Evolutionary conservation across 2,329 filamentous ascomycete species (phyloP).

Genomic region (Fusarium mexicanum): DNA sequence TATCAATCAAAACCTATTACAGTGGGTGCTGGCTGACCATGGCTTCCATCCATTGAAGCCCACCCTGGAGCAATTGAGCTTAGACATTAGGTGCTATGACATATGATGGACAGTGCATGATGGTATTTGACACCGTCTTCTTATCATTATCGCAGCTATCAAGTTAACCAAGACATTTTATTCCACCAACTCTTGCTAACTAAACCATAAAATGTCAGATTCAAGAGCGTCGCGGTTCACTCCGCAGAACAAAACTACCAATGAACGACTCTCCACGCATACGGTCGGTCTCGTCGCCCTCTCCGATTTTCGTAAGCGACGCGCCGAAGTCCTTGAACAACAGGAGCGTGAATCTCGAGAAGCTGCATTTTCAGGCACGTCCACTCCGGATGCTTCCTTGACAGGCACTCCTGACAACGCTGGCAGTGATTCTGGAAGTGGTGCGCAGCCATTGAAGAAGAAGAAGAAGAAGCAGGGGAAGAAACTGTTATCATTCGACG

Average conservation of each 20-base stretch:
- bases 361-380: slow-evolving; percentile 57
- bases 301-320: slow-evolving; percentile 94
- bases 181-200: background rate
- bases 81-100: background rate
- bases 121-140: background rate
- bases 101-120: background rate
- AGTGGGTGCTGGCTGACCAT: background rate
- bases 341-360: slow-evolving; percentile 85
- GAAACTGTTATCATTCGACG: slow-evolving; percentile 70
- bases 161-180: background rate
- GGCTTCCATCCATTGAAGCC: background rate
- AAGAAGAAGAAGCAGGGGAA: slow-evolving; percentile 57
- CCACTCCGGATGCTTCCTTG: slow-evolving; percentile 60
- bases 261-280: slow-evolving; percentile 83
- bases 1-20: background rate
- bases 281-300: slow-evolving; percentile 92
- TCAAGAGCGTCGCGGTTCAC: slow-evolving; percentile 70
- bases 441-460: slow-evolving; percentile 38
- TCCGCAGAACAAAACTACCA: slow-evolving; percentile 77
- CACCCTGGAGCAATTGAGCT: background rate
- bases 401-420: slow-evolving; percentile 59
- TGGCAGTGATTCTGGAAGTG: slow-evolving; percentile 48
- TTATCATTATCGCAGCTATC: slow-evolving; percentile 20
- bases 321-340: slow-evolving; percentile 91
- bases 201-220: slow-evolving; percentile 52